Base-by-base conservation (phyloP, 495 filamentous ascomycete genomes). In the Annulohypoxylon stygium region DNA sequence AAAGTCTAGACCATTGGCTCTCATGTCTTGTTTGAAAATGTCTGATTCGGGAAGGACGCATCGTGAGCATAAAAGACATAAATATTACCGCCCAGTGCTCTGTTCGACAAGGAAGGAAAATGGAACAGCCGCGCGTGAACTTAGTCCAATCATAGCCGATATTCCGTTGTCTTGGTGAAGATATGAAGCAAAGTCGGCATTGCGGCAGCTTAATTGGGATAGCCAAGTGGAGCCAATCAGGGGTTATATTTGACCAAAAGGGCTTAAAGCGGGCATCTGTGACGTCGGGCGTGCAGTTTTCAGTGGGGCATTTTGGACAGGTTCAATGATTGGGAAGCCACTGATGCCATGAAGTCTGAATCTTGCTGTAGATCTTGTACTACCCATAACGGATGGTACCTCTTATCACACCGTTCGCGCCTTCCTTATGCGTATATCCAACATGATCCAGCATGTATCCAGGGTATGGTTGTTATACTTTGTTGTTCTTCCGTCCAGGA, bases 91-190 rank as follows among this genome's bases (percentile, higher is more conserved):
- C 30, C 30, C 23, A 48, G 25, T 48, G 48, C 20, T 30, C 12
- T 20, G 20, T 60, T 43, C 36, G 26, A 61, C 47, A 60, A 57
- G 33, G 59, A 48, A 58, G 23, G 10, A 37, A 61, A 36, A 33
- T 12, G 57, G n/a, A 65, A 55, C 61, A 71, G 73, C 59, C 73
- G 73, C 73, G 73, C 69, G 73, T 75, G 73, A 75, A 69, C 69
- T 6, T 39, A 57, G 33, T 4, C 73, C 73, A 75, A 75, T 75
- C 60, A 75, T 3, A 75, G 30, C 9, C 30, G 48, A 11, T 34
- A 53, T n/a, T 53, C 20, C 36, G 20, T 18, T 53, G 47, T 26
- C n/a, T 63, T 67, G 57, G 16, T 63, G 41, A 55, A 61, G 43
- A 67, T 59, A 53, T 70, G 66, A 70, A 58, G 67, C 71, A 58